Base-by-base conservation (phyloP, 306 rosid genomes). In the Abrus precatorius region DNA sequence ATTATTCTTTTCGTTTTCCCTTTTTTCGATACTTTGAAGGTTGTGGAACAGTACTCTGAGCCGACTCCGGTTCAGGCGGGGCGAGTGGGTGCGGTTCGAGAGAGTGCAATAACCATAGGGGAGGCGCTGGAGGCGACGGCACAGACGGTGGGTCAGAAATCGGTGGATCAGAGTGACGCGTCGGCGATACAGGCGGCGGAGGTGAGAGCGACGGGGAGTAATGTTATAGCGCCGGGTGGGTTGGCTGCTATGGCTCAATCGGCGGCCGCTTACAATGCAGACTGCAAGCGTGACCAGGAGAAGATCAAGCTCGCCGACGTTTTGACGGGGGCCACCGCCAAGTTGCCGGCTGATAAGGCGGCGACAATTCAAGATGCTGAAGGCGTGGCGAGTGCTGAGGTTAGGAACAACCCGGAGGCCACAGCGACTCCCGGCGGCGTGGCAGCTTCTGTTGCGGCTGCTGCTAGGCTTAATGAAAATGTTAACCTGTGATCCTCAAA, bases 91-190 rank as follows among this genome's bases (percentile, higher is more conserved):
- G 80, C 41, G 9, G 60, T 38, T 1, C 33, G 66, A 49, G 76
- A 79, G 69, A 80, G 61, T 38, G 76, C 83, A 2, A 75, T 92
- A 11, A 92, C 94, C 2, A 89, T 94, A 41, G 98, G 97, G 2
- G 92, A 92, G 61, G 98, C 97, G 6, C 76, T 91, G 54, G 98
- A 94, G 85, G 97, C 97, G 0, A 76, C 89, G 14, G 88, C 89
- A 0, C 69, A 76, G 38, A 86, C 88, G 0, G 78, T 65, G 3
- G 93, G 97, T 0, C 45, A 88, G 6, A 89, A 88, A 84, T 79
- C 87, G 6, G 86, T 92, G 69, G 93, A 88, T 4, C 87, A 84
- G 78, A 84, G 91, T 34, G 93, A 92, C 5, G 98, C 92, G 0
- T 88, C 92, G 0, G 95, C 95, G 0, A 89, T 94, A 68, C 92